Base-by-base conservation (phyloP, 768 basidiomycete genomes). In the Mycena sanguinolenta region DNA sequence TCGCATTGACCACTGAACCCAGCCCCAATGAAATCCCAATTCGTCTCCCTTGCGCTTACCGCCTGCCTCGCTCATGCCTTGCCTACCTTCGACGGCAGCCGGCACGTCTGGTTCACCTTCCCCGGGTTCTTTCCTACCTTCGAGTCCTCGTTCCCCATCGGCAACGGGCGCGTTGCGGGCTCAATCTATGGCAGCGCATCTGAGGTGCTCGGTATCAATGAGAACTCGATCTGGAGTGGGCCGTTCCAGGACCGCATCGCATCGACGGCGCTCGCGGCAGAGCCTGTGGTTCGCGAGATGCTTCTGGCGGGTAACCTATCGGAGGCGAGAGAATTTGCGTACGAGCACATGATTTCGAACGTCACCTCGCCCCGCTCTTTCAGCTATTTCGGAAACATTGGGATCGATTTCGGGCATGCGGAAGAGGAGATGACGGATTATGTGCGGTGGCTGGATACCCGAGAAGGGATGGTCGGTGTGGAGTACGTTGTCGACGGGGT, bases 401-500 rank as follows among this genome's bases (percentile, higher is more conserved):
- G 49, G 50, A 38, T 63, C 62, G 36, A 63, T 63, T 63, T 63
- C 52, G 62, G 62, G 49, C 62, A 63, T 52, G 34, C 36, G 13
- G 62, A 38, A 52, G 62, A 27, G 50, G 62, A 36, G 25, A 52
- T 52, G 50, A 54, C 52, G 7, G 50, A 63, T 13, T 63, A 63
- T 63, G 50, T 63, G 52, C 62, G 62, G 34, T 63, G 62, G 62
- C 62, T 63, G 62, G 62, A 63, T 38, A 63, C 62, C 32, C 52
- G 62, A 25, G 62, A 54, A 52, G 62, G 62, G 34, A 63, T 13
- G n/a, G 62, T 28, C 8, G 62, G 62, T 3, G 62, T 63, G 62
- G 50, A 63, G 32, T 63, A 63, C n/a, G 52, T 38, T 54, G 32
- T 63, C 38, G 62, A 54, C 4, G 62, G 62, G 13, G 50, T 63